Base-by-base conservation (phyloP, 2,329 filamentous ascomycete genomes). In the Hymenoscyphus occultus region DNA sequence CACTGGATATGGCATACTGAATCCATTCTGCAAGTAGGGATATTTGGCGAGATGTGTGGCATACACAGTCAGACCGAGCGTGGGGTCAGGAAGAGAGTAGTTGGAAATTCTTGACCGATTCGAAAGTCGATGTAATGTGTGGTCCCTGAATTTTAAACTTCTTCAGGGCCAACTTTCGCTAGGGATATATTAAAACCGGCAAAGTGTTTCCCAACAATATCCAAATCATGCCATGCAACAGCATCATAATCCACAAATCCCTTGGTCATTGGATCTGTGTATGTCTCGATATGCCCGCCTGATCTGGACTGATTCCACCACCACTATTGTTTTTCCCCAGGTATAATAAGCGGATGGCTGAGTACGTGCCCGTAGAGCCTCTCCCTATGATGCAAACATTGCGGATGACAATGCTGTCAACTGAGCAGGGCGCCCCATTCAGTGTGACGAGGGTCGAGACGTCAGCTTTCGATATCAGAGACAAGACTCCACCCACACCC, bases 231-330 rank as follows among this genome's bases (percentile, higher is more conserved):
- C 76, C 71, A n/a, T 78, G 78, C 69, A 16, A 74, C 64, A 2
- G 80, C 78, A 9, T 78, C 78, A 65, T 74, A 76, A 64, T 81
- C 76, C 62, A 77, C 63, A 0, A 72, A 74, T 0, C 67, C 63
- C 16, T 74, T 73, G 5, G 76, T 78, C 0, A 59, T 60, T 14
- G 77, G 74, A 48, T 79, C 79, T 3, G 71, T 74, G 68, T 81
- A 84, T 10, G 80, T 83, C 28, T 81, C 74, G 5, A 80, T 79
- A 67, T 84, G 81, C 2, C 83, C 82, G 19, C 83, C 83, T 66
- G 83, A 69, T 9, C 59, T 61, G 19, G 62, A 60, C 57, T 59
- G 74, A 73, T 66, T 83, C 81, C 39, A 82, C 67, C 0, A 82
- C 68, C 1, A 76, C 72, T 22, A 81, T 73, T 3, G 65, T 77